Percentiles rank a stretch among this genome's conserved stretches.
Conservation (phyloP, 495 filamentous ascomycete genomes). For the Cryomyces antarcticus region DNA sequence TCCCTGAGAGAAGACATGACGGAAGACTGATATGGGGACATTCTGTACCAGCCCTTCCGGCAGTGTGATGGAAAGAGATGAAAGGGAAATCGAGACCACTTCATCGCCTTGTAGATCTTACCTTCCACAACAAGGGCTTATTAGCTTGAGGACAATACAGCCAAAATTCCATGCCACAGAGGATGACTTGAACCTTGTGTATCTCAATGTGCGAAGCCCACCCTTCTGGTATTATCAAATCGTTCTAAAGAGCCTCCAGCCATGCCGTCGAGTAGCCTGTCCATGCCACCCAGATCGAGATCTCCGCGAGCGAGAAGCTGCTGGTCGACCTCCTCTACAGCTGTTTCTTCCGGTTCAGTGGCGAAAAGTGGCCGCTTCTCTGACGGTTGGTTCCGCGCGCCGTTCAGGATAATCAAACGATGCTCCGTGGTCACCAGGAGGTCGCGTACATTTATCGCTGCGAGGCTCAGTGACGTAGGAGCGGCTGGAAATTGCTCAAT, state of each 20-base stretch:
- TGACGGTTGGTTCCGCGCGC: neutral
- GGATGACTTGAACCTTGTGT: neutral
- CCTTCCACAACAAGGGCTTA: too few species aligned
- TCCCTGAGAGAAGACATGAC: too few species aligned
- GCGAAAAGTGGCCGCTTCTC: conserved; percentile 1
- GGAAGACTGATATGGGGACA: too few species aligned
- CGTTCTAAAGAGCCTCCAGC: neutral
- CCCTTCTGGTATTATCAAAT: conserved; percentile 9
- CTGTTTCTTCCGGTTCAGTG: conserved; percentile 5
- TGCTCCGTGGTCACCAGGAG: conserved; percentile 16
- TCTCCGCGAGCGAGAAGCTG: conserved; percentile 14
- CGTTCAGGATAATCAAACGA: conserved; percentile 14
- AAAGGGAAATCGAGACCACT: too few species aligned
- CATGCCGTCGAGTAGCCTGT: conserved; percentile 18
- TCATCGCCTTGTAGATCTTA: too few species aligned
- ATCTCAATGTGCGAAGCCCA: conserved; percentile 14
- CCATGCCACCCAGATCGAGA: conserved; percentile 21
- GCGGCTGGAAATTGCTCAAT: neutral
- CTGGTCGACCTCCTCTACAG: conserved; percentile 11
- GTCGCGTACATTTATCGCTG: conserved; percentile 8
- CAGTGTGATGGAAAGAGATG: too few species aligned
- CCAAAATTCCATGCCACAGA: neutral
- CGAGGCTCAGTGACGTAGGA: neutral
- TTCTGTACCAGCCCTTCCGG: too few species aligned
- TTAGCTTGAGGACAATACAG: too few species aligned